phyloP scores from a whole-genome alignment of 148 eudicot genomes.

The Chenopodium berlandieri region DNA sequence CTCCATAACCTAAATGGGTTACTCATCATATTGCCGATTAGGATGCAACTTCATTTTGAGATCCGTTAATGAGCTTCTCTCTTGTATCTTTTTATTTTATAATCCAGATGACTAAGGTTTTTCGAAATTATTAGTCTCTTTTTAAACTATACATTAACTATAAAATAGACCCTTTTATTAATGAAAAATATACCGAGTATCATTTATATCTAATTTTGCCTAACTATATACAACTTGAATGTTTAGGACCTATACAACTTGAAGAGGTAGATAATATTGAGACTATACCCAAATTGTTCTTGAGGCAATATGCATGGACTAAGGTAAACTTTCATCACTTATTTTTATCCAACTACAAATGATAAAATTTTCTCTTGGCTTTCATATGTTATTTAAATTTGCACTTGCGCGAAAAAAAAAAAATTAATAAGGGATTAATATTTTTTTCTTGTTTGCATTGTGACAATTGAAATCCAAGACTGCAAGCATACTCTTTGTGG shows the following conservation, averaged over 20 bases:
- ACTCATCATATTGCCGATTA: too few relatives aligned
- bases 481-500: slow-evolving; percentile 47
- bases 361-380: neutral
- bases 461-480: slow-evolving; percentile 17
- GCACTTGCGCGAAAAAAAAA: too few relatives aligned
- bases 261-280: slow-evolving; percentile 29
- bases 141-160: too few relatives aligned
- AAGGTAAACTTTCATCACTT: slow-evolving; percentile 28
- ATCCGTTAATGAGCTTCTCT: too few relatives aligned
- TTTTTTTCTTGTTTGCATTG: neutral
- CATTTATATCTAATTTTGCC: too few relatives aligned
- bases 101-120: too few relatives aligned
- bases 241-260: slow-evolving; percentile 48
- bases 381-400: neutral
- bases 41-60: too few relatives aligned
- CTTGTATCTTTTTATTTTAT: too few relatives aligned
- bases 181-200: too few relatives aligned
- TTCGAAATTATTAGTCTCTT: too few relatives aligned
- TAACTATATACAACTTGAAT: neutral
- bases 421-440: too few relatives aligned
- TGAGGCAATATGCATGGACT: slow-evolving; percentile 52
- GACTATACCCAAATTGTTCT: slow-evolving; percentile 35
- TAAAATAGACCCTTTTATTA: too few relatives aligned
- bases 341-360: neutral
- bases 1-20: neutral